Conservation (phyloP, 257 asterid genomes). For the Solanum pinnatisectum region DNA sequence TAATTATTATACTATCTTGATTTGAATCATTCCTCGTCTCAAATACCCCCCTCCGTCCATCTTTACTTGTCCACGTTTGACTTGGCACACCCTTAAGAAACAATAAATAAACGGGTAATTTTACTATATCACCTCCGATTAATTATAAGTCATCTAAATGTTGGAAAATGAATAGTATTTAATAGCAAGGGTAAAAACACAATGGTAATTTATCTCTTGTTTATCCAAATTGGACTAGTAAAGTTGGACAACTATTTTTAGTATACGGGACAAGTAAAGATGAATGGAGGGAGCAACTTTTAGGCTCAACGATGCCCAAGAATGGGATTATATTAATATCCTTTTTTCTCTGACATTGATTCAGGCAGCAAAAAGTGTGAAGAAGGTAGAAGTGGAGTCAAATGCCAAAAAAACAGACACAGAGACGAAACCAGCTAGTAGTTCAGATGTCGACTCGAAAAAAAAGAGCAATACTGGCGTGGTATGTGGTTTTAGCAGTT, state of each 20-base stretch:
- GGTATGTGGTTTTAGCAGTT: slow-evolving; percentile 25
- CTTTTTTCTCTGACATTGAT: not conserved
- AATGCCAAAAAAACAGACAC: slow-evolving; percentile 36
- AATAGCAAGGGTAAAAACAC: not conserved
- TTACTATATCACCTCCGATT: not conserved
- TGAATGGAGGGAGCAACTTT: not conserved
- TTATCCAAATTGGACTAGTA: not conserved
- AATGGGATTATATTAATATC: not conserved
- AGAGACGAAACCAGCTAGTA: slow-evolving; percentile 33
- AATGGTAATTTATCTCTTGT: not conserved
- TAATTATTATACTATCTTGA: not conserved
- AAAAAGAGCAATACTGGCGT: slow-evolving; percentile 29
- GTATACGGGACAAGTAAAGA: not conserved
- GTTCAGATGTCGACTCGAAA: slow-evolving; percentile 31
- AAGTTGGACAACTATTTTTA: not conserved
- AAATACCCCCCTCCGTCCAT: not conserved
- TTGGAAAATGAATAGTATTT: not conserved
- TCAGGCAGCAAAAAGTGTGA: slow-evolving; percentile 35
- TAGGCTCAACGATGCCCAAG: not conserved
- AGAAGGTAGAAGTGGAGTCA: slow-evolving; percentile 48
- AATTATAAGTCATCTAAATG: not conserved
- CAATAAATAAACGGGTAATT: not conserved
- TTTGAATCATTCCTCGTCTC: not conserved
- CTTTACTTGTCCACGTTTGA: not conserved
- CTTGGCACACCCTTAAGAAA: not conserved